phyloP scores from a whole-genome alignment of 2,329 filamentous ascomycete species.

The Fusarium nanum region DNA sequence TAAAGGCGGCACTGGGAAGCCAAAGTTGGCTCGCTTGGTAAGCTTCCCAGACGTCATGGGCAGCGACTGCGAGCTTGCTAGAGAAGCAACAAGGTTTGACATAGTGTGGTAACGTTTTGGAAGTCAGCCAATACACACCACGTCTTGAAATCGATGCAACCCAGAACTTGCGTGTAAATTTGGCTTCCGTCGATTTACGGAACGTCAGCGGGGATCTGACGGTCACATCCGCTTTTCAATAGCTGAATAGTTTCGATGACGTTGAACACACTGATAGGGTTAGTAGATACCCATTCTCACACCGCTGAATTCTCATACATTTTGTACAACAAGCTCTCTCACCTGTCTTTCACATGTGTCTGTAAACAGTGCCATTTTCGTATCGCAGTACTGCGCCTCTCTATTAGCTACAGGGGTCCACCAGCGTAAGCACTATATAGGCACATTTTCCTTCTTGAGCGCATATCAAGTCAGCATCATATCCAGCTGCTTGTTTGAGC shows the following conservation, averaged over 20 bases:
- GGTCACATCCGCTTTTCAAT: neutral
- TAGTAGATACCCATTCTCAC: neutral
- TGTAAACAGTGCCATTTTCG: no score
- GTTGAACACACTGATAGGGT: neutral
- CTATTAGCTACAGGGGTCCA: neutral
- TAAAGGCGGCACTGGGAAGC: no score
- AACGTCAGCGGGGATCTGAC: neutral
- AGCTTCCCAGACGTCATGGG: no score
- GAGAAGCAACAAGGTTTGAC: no score
- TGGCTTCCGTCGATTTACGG: neutral
- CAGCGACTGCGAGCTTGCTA: no score
- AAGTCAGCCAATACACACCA: no score
- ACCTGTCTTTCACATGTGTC: neutral
- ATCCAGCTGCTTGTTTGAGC: neutral
- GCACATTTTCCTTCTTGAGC: no score
- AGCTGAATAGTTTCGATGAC: neutral
- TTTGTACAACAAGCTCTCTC: neutral
- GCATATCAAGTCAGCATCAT: neutral
- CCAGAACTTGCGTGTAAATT: neutral
- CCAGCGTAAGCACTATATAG: neutral
- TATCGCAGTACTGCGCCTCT: neutral
- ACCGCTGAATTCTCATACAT: neutral
- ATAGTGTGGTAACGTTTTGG: neutral
- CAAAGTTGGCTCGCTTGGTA: no score
- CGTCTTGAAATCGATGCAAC: neutral